phyloP scores from a whole-genome alignment of 2,329 filamentous ascomycete species.

The Cytospora paraplurivora region DNA sequence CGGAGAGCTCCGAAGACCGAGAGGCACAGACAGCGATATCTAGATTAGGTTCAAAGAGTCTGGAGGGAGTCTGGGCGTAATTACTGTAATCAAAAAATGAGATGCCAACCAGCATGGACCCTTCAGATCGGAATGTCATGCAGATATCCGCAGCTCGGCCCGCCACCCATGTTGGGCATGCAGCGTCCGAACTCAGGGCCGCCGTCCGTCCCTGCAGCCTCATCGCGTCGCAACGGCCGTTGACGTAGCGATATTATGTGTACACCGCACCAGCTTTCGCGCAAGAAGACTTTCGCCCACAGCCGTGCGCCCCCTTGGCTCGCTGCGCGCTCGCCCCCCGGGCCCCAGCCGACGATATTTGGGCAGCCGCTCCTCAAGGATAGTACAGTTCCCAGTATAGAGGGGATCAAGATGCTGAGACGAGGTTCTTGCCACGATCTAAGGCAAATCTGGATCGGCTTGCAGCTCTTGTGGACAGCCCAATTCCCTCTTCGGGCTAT shows the following conservation, averaged over 20 bases:
- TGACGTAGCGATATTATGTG: slow-evolving; percentile 14
- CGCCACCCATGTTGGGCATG: neutral
- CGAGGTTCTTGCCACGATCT: neutral
- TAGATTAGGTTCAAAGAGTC: neutral
- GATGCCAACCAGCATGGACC: neutral
- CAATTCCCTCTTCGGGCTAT: slow-evolving; percentile 22
- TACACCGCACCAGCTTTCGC: slow-evolving; percentile 4
- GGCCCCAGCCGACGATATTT: neutral
- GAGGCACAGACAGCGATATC: neutral
- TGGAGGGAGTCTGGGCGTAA: neutral
- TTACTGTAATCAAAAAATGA: neutral
- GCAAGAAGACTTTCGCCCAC: neutral
- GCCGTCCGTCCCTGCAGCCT: slow-evolving; percentile 6
- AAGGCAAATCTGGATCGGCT: slow-evolving; percentile 8
- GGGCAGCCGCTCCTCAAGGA: neutral
- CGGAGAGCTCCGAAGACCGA: slow-evolving; percentile 27
- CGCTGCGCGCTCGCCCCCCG: neutral
- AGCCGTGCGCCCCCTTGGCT: neutral
- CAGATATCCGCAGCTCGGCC: slow-evolving; percentile 17
- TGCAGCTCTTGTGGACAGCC: slow-evolving; percentile 15
- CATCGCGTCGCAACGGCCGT: slow-evolving; percentile 17
- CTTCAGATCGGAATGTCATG: slow-evolving; percentile 6
- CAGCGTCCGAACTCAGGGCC: neutral
- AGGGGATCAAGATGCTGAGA: neutral
- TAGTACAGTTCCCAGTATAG: neutral